Evolutionary conservation across 345 rosid genomes (phyloP).

Genomic region (Raphanus raphanistrum): DNA sequence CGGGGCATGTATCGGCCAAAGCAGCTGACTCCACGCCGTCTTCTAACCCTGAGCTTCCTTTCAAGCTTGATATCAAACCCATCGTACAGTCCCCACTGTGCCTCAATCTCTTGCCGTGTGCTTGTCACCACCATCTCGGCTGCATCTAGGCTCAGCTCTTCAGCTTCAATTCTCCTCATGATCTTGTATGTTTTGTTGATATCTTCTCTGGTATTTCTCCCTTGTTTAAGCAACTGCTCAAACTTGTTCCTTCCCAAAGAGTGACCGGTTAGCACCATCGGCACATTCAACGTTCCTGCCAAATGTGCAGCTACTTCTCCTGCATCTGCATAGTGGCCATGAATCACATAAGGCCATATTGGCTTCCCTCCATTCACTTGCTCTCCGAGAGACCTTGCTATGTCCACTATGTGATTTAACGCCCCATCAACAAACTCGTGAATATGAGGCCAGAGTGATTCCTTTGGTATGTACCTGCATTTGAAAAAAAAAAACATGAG

Average conservation of each 20-base stretch:
- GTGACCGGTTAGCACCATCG: conserved; percentile 97
- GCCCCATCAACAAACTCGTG: conserved; percentile 98
- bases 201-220: conserved; percentile 81
- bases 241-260: conserved; percentile 97
- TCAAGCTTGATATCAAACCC: conserved; percentile 96
- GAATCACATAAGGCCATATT: conserved; percentile 94
- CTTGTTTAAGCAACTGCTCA: conserved; percentile 92
- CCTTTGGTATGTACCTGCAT: conserved; percentile 51
- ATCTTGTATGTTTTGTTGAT: conserved; percentile 89
- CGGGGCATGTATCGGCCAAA: conserved; percentile 95
- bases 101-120: conserved; percentile 92
- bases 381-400: conserved; percentile 86
- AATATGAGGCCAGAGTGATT: conserved; percentile 85
- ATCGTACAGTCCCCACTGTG: conserved; percentile 98
- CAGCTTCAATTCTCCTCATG: conserved; percentile 92
- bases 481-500: neutral
- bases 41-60: conserved; percentile 82
- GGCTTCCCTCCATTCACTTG: conserved; percentile 75
- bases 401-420: conserved; percentile 76
- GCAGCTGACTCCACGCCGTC: conserved; percentile 90
- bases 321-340: conserved; percentile 96
- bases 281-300: conserved; percentile 92
- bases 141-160: conserved; percentile 90
- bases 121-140: conserved; percentile 97
- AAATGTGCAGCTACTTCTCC: conserved; percentile 91